A percentile compares a stretch with the other conserved stretches of the same genome.
Conservation (phyloP, 140 eudicot species). For the Ambrosia hybrid region DNA sequence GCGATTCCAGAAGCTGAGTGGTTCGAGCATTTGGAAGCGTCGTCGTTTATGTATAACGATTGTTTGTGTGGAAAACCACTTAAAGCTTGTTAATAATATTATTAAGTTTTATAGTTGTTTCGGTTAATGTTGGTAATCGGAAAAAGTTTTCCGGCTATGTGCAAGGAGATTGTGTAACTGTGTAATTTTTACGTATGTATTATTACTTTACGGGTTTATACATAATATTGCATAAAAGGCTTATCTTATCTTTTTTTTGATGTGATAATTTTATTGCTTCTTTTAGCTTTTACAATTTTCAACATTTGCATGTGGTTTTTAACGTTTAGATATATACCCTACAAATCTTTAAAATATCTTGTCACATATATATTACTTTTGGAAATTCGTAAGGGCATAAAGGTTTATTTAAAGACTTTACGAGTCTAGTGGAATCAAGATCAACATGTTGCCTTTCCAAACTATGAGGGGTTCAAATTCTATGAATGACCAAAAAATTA, state of each 20-base stretch:
- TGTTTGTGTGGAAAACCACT: constrained; percentile 75
- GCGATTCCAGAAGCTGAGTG: constrained; percentile 67
- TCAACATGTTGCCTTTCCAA: no score
- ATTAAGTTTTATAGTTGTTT: constrained; percentile 11
- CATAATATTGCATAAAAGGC: constrained; percentile 14
- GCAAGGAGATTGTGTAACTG: constrained; percentile 14
- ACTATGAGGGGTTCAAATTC: no score
- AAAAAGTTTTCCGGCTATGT: constrained; percentile 14
- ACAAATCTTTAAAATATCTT: not conserved
- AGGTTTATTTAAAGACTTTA: no score
- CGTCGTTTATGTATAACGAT: constrained; percentile 58
- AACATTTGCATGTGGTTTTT: not conserved
- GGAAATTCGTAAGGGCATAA: no score
- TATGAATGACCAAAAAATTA: no score
- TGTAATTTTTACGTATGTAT: constrained; percentile 16
- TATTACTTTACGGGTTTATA: not conserved
- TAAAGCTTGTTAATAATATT: constrained; percentile 36
- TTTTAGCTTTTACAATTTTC: not conserved
- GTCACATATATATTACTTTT: not conserved
- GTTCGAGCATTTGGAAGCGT: constrained; percentile 67
- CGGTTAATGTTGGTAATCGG: constrained; percentile 6
- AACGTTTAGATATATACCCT: not conserved
- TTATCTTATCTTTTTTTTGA: not conserved
- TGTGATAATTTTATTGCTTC: not conserved
- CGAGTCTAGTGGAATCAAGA: no score